These are phyloP conservation scores for Fusarium sp. DNA, from an alignment of 2,329 filamentous ascomycete genomes.

Conservation along the genomic window DNA sequence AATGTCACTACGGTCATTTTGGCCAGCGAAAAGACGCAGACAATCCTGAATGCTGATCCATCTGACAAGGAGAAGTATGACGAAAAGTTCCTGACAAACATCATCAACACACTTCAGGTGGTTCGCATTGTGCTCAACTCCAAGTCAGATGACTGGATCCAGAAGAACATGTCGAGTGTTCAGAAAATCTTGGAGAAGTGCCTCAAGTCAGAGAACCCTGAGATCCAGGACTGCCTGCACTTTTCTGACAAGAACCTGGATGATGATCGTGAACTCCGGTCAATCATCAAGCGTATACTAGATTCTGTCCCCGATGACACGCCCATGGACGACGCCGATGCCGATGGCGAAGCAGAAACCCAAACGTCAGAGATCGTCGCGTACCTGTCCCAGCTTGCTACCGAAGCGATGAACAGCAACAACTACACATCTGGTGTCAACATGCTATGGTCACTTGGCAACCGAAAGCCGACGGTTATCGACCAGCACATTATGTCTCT, in stretches of 20 bases:
- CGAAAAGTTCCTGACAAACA: constrained; percentile 85
- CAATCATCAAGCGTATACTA: constrained; percentile 83
- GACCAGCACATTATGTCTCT: constrained; percentile 88
- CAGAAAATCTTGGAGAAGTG: constrained; percentile 93
- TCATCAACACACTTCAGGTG: constrained; percentile 94
- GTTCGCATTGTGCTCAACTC: constrained; percentile 89
- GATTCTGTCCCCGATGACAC: constrained; percentile 85
- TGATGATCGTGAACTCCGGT: constrained; percentile 75
- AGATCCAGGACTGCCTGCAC: constrained; percentile 94
- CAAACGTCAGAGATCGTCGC: constrained; percentile 88
- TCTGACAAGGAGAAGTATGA: constrained; percentile 78
- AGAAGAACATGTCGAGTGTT: constrained; percentile 78
- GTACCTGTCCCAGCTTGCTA: constrained; percentile 86
- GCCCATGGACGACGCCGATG: constrained; percentile 79
- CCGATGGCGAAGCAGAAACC: constrained; percentile 83
- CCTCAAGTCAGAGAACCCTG: constrained; percentile 86
- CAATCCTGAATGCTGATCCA: constrained; percentile 68
- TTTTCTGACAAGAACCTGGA: constrained; percentile 75
- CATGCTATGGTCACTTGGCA: constrained; percentile 89
- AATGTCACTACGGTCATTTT: constrained; percentile 90
- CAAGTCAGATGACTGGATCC: constrained; percentile 91
- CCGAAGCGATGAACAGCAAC: constrained; percentile 82
- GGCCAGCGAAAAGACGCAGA: constrained; percentile 79
- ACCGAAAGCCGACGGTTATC: constrained; percentile 85
- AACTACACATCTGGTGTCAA: constrained; percentile 92